Evolutionary conservation across 108 stramenopile species (phyloP).

Genomic region (Fragilaria radians): DNA sequence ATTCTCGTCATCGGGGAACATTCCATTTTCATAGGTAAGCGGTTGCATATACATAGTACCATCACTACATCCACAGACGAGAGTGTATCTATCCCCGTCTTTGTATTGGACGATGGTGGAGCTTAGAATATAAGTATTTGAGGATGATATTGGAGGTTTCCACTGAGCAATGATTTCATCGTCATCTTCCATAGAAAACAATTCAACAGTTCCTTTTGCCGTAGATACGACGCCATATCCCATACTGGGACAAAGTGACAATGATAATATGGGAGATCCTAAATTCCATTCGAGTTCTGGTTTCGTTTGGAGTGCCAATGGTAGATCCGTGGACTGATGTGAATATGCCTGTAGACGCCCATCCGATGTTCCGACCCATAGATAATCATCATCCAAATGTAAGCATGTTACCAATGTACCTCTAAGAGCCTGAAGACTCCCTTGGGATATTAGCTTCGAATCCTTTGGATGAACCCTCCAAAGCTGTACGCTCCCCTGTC

Average conservation of each 20-base stretch:
- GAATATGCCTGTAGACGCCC: conserved; percentile 14
- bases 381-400: conserved; percentile 19
- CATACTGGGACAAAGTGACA: conserved; percentile 10
- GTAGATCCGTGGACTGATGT: background rate
- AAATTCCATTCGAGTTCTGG: conserved; percentile 16
- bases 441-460: conserved; percentile 15
- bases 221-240: conserved; percentile 15
- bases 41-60: conserved; percentile 19
- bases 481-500: conserved; percentile 13
- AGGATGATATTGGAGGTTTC: background rate
- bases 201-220: conserved; percentile 12
- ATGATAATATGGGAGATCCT: conserved; percentile 3
- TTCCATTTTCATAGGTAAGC: conserved; percentile 2
- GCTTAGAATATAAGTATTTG: background rate
- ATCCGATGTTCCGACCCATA: conserved; percentile 22
- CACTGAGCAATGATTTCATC: background rate
- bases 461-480: conserved; percentile 11
- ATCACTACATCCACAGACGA: conserved; percentile 22
- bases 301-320: conserved; percentile 14
- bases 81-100: conserved; percentile 3
- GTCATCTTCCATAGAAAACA: conserved; percentile 20
- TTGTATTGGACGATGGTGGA: background rate
- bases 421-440: conserved; percentile 12
- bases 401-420: conserved; percentile 9
- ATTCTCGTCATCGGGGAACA: no score